Evolutionary conservation across 2,329 filamentous ascomycete genomes (phyloP).

Genomic region (Colletotrichum echinochloae): DNA sequence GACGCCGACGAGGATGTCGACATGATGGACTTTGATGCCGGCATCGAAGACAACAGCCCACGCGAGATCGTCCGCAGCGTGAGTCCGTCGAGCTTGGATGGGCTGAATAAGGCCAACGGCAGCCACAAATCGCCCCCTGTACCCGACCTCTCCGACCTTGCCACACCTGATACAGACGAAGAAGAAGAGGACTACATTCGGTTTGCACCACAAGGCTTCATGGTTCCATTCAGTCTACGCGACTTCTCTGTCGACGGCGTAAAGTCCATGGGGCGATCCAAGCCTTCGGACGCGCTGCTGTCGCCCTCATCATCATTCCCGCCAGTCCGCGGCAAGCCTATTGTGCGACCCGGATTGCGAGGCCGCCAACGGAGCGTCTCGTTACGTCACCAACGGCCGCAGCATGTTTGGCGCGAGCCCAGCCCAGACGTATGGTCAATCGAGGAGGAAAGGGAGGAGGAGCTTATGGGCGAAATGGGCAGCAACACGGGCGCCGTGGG

Average conservation of each 20-base stretch:
- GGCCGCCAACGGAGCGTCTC: constrained; percentile 47
- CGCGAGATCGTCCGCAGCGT: constrained; percentile 64
- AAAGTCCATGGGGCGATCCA: constrained; percentile 44
- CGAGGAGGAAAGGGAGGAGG: constrained; percentile 69
- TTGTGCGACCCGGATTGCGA: constrained; percentile 45
- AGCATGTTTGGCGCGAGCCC: constrained; percentile 66
- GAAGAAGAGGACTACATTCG: constrained; percentile 65
- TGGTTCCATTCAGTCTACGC: constrained; percentile 56
- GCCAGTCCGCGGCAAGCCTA: constrained; percentile 46
- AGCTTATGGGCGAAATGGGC: constrained; percentile 59
- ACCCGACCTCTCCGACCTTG: constrained; percentile 57
- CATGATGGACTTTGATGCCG: constrained; percentile 67
- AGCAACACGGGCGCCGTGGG: constrained; percentile 48
- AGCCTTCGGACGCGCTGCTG: constrained; percentile 49
- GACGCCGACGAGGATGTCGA: constrained; percentile 55
- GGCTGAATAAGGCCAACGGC: constrained; percentile 58
- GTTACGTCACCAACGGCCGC: constrained; percentile 54
- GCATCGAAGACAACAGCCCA: constrained; percentile 65
- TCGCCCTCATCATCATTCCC: constrained; percentile 48
- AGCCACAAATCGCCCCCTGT: constrained; percentile 49
- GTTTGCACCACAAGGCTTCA: constrained; percentile 56
- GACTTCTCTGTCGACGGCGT: constrained; percentile 56
- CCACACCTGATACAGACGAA: constrained; percentile 56
- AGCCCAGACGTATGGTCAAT: constrained; percentile 72
- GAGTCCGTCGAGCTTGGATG: constrained; percentile 67